phyloP scores from a whole-genome alignment of 305 asterid species.

The Fraxinus greggii region DNA sequence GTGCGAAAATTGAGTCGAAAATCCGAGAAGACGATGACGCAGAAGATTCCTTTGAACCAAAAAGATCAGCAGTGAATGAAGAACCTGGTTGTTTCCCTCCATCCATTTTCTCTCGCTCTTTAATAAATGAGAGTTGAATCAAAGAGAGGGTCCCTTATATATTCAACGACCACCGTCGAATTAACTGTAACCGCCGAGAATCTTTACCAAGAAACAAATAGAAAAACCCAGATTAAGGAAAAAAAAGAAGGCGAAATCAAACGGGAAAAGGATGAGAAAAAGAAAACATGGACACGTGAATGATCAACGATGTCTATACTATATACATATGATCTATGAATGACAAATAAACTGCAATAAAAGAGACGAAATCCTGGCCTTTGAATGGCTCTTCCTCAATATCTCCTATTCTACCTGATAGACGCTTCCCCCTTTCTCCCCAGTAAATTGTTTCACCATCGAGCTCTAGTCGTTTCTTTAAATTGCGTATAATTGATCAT shows the following conservation, averaged over 20 bases:
- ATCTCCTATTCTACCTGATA: not conserved
- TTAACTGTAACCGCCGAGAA: conserved; percentile 49
- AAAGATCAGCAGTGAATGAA: conserved; percentile 83
- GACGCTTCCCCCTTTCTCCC: not conserved
- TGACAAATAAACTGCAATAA: not conserved
- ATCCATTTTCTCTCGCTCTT: conserved; percentile 45
- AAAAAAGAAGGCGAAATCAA: not conserved
- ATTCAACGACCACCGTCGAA: conserved; percentile 58
- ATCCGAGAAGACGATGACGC: conserved; percentile 52
- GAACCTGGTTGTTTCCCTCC: conserved; percentile 60
- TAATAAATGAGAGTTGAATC: conserved; percentile 15
- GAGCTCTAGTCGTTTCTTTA: not conserved
- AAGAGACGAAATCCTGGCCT: not conserved
- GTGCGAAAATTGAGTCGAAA: conserved; percentile 61
- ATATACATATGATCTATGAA: not conserved
- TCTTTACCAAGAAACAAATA: conserved; percentile 47
- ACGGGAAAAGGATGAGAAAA: not conserved
- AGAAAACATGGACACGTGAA: not conserved
- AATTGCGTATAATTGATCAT: not conserved
- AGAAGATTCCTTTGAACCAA: conserved; percentile 60
- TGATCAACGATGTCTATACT: not conserved
- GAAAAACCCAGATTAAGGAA: conserved; percentile 32
- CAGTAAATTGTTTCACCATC: not conserved
- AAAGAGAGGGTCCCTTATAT: conserved; percentile 22
- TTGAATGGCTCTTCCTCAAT: not conserved